phyloP scores from a whole-genome alignment of 1,284 basidiomycete genomes.

The Porogramme epimiltina region DNA sequence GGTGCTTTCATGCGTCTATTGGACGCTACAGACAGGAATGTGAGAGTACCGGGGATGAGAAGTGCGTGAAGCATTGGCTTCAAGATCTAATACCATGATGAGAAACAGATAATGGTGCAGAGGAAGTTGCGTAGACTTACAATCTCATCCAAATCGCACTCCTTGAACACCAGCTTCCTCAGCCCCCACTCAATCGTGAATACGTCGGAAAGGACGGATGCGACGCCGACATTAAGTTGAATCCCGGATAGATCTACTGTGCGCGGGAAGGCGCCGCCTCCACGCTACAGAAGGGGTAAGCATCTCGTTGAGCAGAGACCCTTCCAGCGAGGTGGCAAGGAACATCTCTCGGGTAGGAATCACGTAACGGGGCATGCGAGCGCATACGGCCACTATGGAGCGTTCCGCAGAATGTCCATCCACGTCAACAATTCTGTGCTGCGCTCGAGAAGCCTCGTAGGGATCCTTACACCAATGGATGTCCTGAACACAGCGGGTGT shows the following conservation, averaged over 20 bases:
- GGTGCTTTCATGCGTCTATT: constrained; percentile 80
- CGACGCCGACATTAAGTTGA: constrained; percentile 68
- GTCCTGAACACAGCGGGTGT: not conserved
- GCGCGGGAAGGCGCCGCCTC: constrained; percentile 56
- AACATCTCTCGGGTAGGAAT: too few species aligned
- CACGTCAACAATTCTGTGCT: too few species aligned
- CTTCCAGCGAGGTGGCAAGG: too few species aligned
- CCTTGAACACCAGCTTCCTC: constrained; percentile 77
- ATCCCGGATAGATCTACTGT: constrained; percentile 79
- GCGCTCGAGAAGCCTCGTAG: too few species aligned
- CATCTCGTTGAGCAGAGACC: too few species aligned
- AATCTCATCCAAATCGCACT: constrained; percentile 80
- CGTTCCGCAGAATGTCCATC: too few species aligned
- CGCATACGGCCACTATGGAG: too few species aligned
- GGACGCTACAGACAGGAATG: constrained; percentile 84
- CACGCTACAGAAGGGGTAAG: constrained; percentile 40
- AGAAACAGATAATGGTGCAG: not conserved
- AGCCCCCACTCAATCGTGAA: constrained; percentile 90
- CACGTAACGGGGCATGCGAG: too few species aligned
- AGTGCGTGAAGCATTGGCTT: constrained; percentile 92
- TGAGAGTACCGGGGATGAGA: constrained; percentile 81
- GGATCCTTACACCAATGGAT: not conserved
- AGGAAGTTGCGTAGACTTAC: constrained; percentile 49
- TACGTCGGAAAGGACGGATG: constrained; percentile 85
- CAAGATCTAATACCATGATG: constrained; percentile 52